These are phyloP conservation scores for Larix kaempferi DNA, from an alignment of 75 land plant genomes.

Conservation along the genomic window DNA sequence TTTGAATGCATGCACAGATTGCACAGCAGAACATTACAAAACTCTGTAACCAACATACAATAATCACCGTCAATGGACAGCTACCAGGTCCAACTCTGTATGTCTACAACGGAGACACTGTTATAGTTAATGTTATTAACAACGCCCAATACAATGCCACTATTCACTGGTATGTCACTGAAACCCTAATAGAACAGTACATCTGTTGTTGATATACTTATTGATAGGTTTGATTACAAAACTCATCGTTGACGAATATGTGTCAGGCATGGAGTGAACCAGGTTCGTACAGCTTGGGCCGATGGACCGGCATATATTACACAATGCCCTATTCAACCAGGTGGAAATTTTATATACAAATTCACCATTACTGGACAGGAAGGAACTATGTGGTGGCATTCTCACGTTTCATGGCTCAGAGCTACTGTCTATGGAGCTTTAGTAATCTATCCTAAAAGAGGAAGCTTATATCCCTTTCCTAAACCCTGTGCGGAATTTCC, in stretches of 20 bases:
- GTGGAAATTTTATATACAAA: neutral
- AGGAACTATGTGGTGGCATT: neutral
- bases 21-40: neutral
- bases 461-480: conserved; percentile 11
- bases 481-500: conserved; percentile 13
- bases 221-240: too few species aligned
- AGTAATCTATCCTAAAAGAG: conserved; percentile 5
- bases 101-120: conserved; percentile 5
- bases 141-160: conserved; percentile 13
- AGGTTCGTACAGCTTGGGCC: conserved; percentile 7
- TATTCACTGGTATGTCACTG: conserved; percentile 12
- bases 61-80: conserved; percentile 12
- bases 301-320: conserved; percentile 22
- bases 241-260: too few species aligned
- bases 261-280: conserved; percentile 23
- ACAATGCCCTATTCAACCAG: conserved; percentile 20
- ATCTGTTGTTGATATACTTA: too few species aligned
- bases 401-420: neutral
- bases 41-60: neutral
- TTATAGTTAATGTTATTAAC: conserved; percentile 17
- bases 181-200: too few species aligned
- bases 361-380: conserved; percentile 12
- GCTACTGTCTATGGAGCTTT: conserved; percentile 17
- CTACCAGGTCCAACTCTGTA: conserved; percentile 17
- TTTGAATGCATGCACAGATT: neutral